Conservation (phyloP, 129 eudicot genomes). For the Lonicera japonica region DNA sequence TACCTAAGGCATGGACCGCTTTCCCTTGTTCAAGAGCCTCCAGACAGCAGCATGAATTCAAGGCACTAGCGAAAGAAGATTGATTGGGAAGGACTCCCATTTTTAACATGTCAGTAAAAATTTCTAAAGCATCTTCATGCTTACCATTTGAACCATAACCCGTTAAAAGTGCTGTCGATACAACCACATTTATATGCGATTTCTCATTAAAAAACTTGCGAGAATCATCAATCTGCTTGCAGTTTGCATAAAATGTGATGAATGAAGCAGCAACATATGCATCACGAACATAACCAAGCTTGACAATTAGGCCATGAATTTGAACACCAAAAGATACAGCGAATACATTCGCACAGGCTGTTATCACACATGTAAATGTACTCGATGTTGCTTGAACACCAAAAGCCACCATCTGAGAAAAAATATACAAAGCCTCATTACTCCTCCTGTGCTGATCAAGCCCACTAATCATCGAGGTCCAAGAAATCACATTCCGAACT, state of each 20-base stretch:
- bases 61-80: slow-evolving; percentile 81
- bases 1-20: slow-evolving; percentile 41
- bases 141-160: slow-evolving; percentile 49
- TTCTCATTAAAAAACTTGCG: slow-evolving; percentile 50
- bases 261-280: slow-evolving; percentile 53
- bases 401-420: slow-evolving; percentile 38
- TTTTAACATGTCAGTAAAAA: slow-evolving; percentile 48
- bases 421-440: slow-evolving; percentile 40
- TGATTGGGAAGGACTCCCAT: slow-evolving; percentile 61
- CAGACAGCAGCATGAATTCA: slow-evolving; percentile 62
- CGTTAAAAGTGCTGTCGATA: slow-evolving; percentile 83
- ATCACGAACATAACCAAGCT: slow-evolving; percentile 51
- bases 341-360: slow-evolving; percentile 50
- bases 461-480: slow-evolving; percentile 86
- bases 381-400: slow-evolving; percentile 43
- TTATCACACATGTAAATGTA: slow-evolving; percentile 50
- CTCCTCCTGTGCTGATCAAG: slow-evolving; percentile 73
- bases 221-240: slow-evolving; percentile 36
- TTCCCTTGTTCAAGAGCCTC: slow-evolving; percentile 50
- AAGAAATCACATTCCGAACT: slow-evolving; percentile 52
- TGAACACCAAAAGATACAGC: slow-evolving; percentile 31
- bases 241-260: slow-evolving; percentile 70
- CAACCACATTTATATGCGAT: slow-evolving; percentile 45
- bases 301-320: slow-evolving; percentile 57
- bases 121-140: slow-evolving; percentile 51